phyloP scores from a whole-genome alignment of 2,329 filamentous ascomycete species.

The Penicillium sp. region DNA sequence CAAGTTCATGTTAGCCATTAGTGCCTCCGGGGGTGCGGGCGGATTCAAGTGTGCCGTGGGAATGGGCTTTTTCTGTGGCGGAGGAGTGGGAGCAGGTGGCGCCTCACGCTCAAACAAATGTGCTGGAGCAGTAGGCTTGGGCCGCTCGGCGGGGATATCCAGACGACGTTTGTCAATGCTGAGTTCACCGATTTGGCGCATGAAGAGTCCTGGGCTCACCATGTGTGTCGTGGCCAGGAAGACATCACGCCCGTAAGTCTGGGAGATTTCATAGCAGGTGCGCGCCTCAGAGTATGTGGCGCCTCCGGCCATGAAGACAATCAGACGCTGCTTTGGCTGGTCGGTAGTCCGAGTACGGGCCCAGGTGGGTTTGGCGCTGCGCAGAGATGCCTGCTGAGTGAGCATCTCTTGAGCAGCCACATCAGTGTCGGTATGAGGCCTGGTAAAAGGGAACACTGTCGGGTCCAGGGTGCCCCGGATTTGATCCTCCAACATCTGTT shows the following conservation, averaged over 20 bases:
- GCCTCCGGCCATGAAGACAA: slow-evolving; percentile 92
- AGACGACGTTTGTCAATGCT: slow-evolving; percentile 68
- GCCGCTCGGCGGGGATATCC: slow-evolving; percentile 73
- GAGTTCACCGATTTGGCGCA: slow-evolving; percentile 77
- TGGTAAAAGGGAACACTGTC: slow-evolving; percentile 64
- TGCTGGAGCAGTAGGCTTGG: slow-evolving; percentile 73
- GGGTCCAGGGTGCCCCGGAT: slow-evolving; percentile 63
- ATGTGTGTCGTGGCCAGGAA: slow-evolving; percentile 88
- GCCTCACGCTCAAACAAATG: slow-evolving; percentile 75
- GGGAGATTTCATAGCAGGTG: slow-evolving; percentile 79
- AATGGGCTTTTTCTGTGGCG: slow-evolving; percentile 23
- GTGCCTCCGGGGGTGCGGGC: slow-evolving; percentile 29
- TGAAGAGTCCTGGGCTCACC: slow-evolving; percentile 76
- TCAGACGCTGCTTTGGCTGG: slow-evolving; percentile 83
- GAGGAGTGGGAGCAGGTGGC: slow-evolving; percentile 47
- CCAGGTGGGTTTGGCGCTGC: slow-evolving; percentile 92
- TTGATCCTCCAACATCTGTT: slow-evolving; percentile 73
- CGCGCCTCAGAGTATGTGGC: slow-evolving; percentile 89
- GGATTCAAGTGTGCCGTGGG: slow-evolving; percentile 22
- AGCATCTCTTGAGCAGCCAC: slow-evolving; percentile 47
- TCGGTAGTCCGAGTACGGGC: slow-evolving; percentile 70
- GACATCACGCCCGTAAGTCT: slow-evolving; percentile 69
- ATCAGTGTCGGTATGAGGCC: slow-evolving; percentile 55
- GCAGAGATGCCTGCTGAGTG: slow-evolving; percentile 64
- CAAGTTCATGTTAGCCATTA: slow-evolving; percentile 36